A percentile compares a stretch with the other conserved stretches of the same genome.
Evolutionary conservation across 106 monocot species (phyloP).

Genomic region (Cymbidium sinense): DNA sequence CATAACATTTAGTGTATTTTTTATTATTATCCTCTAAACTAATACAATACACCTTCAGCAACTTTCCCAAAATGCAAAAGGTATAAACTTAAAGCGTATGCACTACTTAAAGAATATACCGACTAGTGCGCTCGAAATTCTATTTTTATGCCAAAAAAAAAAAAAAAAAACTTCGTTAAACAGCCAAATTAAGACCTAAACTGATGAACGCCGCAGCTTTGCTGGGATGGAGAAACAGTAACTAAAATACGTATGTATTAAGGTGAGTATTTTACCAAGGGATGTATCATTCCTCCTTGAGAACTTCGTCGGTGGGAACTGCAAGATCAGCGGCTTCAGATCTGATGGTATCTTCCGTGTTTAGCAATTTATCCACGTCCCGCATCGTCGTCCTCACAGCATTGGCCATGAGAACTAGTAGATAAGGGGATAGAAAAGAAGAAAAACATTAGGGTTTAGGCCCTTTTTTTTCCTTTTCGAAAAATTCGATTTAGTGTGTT

Average conservation of each 20-base stretch:
- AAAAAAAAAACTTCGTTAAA: not conserved
- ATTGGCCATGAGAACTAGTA: constrained; percentile 41
- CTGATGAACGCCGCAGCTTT: not conserved
- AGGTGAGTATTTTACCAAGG: not conserved
- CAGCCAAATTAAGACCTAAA: not conserved
- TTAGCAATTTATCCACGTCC: constrained; percentile 61
- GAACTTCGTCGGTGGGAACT: not conserved
- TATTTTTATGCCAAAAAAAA: not conserved
- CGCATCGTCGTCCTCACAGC: constrained; percentile 39
- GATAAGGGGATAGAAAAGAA: not conserved
- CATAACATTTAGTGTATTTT: not conserved
- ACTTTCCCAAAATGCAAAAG: not conserved
- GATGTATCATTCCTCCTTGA: not conserved
- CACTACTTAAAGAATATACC: not conserved
- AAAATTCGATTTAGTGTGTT: not conserved
- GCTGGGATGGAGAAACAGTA: not conserved
- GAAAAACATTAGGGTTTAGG: not conserved
- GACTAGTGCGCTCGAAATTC: not conserved
- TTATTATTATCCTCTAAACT: not conserved
- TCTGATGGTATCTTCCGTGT: constrained; percentile 20
- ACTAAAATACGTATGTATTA: not conserved
- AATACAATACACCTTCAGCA: not conserved
- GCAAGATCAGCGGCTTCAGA: not conserved
- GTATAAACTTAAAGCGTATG: not conserved
- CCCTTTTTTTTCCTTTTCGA: too few relatives aligned